Percentiles rank a stretch among this genome's conserved stretches.
Conservation (phyloP, 2,329 filamentous ascomycete species). For the Microcyclospora tardicrescens region DNA sequence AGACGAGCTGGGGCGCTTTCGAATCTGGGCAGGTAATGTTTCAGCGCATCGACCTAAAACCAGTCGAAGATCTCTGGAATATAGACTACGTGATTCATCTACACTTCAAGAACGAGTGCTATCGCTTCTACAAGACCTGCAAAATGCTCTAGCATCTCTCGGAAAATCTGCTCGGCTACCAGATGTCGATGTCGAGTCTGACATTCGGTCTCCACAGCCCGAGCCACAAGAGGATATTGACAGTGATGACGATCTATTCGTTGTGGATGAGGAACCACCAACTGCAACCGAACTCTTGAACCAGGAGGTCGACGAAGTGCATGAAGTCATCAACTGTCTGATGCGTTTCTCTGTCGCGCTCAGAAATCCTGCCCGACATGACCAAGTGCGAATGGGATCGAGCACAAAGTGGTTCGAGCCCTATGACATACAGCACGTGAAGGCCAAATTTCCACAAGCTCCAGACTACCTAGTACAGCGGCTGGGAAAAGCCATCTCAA, state of each 20-base stretch:
- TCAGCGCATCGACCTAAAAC: conserved; percentile 18
- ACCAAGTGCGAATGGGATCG: conserved; percentile 15
- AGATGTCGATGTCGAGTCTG: too few relatives aligned
- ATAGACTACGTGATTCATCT: conserved; percentile 21
- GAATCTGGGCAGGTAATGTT: conserved; percentile 24
- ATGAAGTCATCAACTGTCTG: conserved; percentile 19
- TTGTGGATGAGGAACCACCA: conserved; percentile 1
- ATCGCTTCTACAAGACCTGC: conserved; percentile 8
- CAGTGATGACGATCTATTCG: conserved; percentile 1
- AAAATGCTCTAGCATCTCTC: neutral
- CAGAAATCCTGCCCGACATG: conserved; percentile 21
- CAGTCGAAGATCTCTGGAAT: conserved; percentile 21
- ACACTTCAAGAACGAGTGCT: conserved; percentile 14
- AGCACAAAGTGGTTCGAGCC: conserved; percentile 3
- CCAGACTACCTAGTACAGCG: conserved; percentile 12
- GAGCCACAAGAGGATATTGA: neutral
- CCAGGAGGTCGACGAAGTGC: conserved; percentile 9
- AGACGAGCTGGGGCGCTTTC: conserved; percentile 21
- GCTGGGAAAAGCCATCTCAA: conserved; percentile 21
- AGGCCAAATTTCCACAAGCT: conserved; percentile 1
- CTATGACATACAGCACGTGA: conserved; percentile 5
- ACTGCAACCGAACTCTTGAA: neutral
- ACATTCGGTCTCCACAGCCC: too few relatives aligned
- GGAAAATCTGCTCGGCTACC: neutral
- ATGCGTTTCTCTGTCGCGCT: conserved; percentile 23